A percentile compares a stretch with the other conserved stretches of the same genome.
phyloP scores from a whole-genome alignment of 2,329 filamentous ascomycete genomes.

The Pyricularia pennisetigena region DNA sequence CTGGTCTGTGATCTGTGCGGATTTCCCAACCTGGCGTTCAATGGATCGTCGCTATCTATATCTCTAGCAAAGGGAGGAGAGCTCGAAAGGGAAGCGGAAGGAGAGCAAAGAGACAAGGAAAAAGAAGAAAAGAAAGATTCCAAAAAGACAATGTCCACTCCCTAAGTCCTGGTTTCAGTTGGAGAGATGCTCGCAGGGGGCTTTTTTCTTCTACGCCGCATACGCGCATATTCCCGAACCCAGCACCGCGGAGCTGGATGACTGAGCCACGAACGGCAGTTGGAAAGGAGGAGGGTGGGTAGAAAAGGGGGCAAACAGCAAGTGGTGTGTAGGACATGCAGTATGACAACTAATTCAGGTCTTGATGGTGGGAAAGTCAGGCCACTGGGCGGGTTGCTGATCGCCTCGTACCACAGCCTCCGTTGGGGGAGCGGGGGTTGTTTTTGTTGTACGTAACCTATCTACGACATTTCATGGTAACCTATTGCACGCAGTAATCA shows the following conservation, averaged over 20 bases:
- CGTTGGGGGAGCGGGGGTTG: too few species aligned
- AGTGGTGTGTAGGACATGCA: not conserved
- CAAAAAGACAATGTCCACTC: not conserved
- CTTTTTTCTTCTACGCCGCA: not conserved
- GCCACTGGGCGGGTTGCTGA: not conserved
- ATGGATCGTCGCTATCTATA: not conserved
- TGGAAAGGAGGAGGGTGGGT: not conserved
- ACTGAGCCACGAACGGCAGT: slow-evolving; percentile 1
- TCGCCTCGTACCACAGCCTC: not conserved
- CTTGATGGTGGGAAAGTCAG: not conserved
- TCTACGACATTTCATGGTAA: not conserved
- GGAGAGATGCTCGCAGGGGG: not conserved
- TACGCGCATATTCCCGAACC: not conserved
- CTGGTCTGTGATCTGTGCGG: not conserved
- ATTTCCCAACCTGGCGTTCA: not conserved
- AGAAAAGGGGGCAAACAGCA: not conserved
- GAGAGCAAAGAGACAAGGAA: not conserved
- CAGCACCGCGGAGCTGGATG: not conserved
- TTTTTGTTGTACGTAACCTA: too few species aligned
- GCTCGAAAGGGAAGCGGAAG: not conserved
- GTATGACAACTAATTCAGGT: not conserved
- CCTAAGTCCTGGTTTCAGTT: not conserved
- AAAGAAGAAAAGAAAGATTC: not conserved
- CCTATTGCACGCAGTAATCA: not conserved
- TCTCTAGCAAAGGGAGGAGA: not conserved